Base-by-base conservation (phyloP, 1,284 basidiomycete species). In the Inonotus hispidus region DNA sequence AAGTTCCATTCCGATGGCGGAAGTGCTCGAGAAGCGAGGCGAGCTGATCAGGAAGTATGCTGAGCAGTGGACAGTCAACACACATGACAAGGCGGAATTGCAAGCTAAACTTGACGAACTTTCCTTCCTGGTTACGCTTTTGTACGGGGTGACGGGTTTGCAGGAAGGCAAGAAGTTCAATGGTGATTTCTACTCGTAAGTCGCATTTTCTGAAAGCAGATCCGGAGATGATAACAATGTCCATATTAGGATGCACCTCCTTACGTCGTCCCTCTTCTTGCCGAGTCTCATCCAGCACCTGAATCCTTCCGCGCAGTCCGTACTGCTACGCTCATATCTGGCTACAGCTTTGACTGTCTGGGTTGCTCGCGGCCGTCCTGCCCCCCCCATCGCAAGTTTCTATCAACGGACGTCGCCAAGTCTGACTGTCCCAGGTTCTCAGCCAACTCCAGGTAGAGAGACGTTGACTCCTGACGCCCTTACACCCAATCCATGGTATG, bases 401-500 rank as follows among this genome's bases (percentile, higher is more conserved):
- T 80, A 72, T 65, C 60, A 41, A 7, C 58, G 58, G 7, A 66
- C 68, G 1, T 67, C 55, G 63, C 53, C 32, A 41, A 64, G 66
- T 70, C 54, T 58, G 27, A 66, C 67, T 16, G 69, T 73, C 23
- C 71, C 74, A 0, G 72, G 74, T 3, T 63, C 69, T 2, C 66
- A 65, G 16, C 72, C 76, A 2, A 67, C 72, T 0, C 74, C 74
- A 8, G 66, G 66, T 49, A 63, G 69, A 10, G 71, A 69, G 27
- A 71, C 74, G 3, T 72, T 78, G 32, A 73, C 74, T 11, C 65
- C 70, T 0, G 65, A 64, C 16, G 59, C 73, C 0, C 67, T 65
- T n/a, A 73, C 71, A 1, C 78, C 79, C 14, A 80, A 84, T 64
- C 70, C 78, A 2, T 87, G 84, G 85, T 72, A 81, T 21, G 75